Conservation (phyloP, 768 basidiomycete genomes). For the Tephrocybe sp. region DNA sequence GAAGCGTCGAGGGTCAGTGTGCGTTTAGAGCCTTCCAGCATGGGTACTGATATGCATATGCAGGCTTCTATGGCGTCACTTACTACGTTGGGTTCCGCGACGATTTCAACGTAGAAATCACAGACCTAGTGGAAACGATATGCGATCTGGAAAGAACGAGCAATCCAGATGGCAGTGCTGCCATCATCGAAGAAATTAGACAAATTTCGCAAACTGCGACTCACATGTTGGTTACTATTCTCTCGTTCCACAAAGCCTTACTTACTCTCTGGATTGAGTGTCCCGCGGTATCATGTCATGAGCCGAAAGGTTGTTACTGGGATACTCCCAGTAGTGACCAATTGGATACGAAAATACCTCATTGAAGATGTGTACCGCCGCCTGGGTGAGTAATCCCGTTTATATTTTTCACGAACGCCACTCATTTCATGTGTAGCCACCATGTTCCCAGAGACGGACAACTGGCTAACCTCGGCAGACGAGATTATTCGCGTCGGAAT, state of each 20-base stretch:
- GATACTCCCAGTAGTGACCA: slow-evolving; percentile 29
- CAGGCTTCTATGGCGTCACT: slow-evolving; percentile 60
- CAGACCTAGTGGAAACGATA: slow-evolving; percentile 50
- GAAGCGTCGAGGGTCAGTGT: slow-evolving; percentile 48
- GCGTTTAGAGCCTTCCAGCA: not conserved
- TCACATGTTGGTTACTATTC: slow-evolving; percentile 47
- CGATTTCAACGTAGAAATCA: slow-evolving; percentile 46
- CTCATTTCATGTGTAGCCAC: slow-evolving; percentile 30
- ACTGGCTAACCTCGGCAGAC: slow-evolving; percentile 56
- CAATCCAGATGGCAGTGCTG: slow-evolving; percentile 30
- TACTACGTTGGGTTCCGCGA: slow-evolving; percentile 67
- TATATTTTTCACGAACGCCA: not conserved
- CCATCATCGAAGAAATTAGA: slow-evolving; percentile 39
- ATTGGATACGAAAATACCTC: slow-evolving; percentile 46
- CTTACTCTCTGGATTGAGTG: slow-evolving; percentile 28
- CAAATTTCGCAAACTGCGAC: slow-evolving; percentile 40
- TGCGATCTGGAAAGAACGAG: slow-evolving; percentile 43
- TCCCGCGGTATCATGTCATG: slow-evolving; percentile 57
- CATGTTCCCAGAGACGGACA: slow-evolving; percentile 63
- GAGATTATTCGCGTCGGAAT: slow-evolving; percentile 63
- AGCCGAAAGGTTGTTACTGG: slow-evolving; percentile 37
- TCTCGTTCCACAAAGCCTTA: not conserved
- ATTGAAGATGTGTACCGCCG: slow-evolving; percentile 66
- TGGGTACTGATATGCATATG: not conserved
- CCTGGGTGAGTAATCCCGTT: slow-evolving; percentile 35